These are phyloP conservation scores for Melampsora abietis-canadensis DNA, from an alignment of 1,284 basidiomycete species.

Conservation along the genomic window DNA sequence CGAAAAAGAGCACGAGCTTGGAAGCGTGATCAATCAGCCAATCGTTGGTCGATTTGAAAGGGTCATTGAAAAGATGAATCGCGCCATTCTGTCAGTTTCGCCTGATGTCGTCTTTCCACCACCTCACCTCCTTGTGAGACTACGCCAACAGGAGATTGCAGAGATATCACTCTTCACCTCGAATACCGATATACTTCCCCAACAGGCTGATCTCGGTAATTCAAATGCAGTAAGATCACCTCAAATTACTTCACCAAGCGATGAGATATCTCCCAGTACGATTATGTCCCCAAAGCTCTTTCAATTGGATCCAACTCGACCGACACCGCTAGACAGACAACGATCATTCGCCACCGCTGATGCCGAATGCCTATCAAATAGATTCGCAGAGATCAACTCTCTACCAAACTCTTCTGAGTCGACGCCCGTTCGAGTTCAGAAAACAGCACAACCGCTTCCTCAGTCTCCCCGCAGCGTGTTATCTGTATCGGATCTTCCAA, in stretches of 20 bases:
- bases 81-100: constrained; percentile 41
- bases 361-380: neutral
- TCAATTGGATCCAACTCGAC: neutral
- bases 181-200: neutral
- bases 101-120: constrained; percentile 45
- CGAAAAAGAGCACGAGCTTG: neutral
- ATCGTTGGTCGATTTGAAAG: constrained; percentile 44
- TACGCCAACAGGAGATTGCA: constrained; percentile 45
- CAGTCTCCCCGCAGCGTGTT: neutral
- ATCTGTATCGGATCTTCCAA: neutral
- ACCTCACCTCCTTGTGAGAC: constrained; percentile 45
- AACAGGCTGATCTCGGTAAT: neutral
- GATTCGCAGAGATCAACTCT: neutral
- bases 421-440: neutral
- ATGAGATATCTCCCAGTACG: neutral
- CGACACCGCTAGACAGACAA: neutral
- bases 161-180: neutral
- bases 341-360: constrained; percentile 1
- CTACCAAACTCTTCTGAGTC: neutral
- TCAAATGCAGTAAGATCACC: constrained; percentile 4
- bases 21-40: neutral
- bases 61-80: constrained; percentile 44
- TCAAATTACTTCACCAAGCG: constrained; percentile 25
- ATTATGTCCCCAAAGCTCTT: neutral
- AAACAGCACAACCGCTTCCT: neutral